Percentiles rank a stretch among this genome's conserved stretches.
phyloP scores from a whole-genome alignment of 2,329 filamentous ascomycete genomes.

The Colletotrichum liriopes region DNA sequence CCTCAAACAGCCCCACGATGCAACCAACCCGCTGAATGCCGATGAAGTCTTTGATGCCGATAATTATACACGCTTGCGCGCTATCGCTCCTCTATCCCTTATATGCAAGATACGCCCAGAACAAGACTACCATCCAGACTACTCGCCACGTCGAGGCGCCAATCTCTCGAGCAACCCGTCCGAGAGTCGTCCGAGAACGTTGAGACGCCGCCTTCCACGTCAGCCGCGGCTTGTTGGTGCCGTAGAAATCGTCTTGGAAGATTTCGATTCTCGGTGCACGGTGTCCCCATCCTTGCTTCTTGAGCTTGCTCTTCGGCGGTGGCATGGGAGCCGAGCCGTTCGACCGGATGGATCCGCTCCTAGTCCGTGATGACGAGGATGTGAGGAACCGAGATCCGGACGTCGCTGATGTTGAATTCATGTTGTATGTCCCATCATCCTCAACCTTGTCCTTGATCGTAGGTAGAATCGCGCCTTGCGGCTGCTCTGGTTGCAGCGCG shows the following conservation, averaged over 20 bases:
- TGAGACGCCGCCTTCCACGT: constrained; percentile 49
- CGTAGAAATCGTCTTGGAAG: constrained; percentile 62
- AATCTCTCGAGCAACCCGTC: constrained; percentile 72
- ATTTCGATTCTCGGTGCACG: constrained; percentile 69
- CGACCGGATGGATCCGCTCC: constrained; percentile 48
- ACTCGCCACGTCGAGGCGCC: constrained; percentile 74
- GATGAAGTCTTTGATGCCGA: background rate
- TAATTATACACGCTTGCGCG: constrained; percentile 29
- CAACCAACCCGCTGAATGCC: constrained; percentile 36
- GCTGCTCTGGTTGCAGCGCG: constrained; percentile 61
- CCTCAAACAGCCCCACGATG: constrained; percentile 31
- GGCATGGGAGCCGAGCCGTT: constrained; percentile 46
- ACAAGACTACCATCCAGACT: constrained; percentile 72
- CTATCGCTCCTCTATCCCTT: constrained; percentile 63
- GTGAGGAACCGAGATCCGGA: constrained; percentile 55
- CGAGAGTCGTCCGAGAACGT: constrained; percentile 54
- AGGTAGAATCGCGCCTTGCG: constrained; percentile 56
- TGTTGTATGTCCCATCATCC: constrained; percentile 55
- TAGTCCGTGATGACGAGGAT: constrained; percentile 44
- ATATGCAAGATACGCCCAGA: constrained; percentile 79
- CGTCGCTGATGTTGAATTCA: constrained; percentile 49
- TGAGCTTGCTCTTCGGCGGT: constrained; percentile 49
- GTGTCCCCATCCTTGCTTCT: constrained; percentile 61
- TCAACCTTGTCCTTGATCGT: constrained; percentile 71
- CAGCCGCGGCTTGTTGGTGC: constrained; percentile 55